A percentile compares a stretch with the other conserved stretches of the same genome.
phyloP scores from a whole-genome alignment of 2,329 filamentous ascomycete species.

The Exophiala aquamarina region DNA sequence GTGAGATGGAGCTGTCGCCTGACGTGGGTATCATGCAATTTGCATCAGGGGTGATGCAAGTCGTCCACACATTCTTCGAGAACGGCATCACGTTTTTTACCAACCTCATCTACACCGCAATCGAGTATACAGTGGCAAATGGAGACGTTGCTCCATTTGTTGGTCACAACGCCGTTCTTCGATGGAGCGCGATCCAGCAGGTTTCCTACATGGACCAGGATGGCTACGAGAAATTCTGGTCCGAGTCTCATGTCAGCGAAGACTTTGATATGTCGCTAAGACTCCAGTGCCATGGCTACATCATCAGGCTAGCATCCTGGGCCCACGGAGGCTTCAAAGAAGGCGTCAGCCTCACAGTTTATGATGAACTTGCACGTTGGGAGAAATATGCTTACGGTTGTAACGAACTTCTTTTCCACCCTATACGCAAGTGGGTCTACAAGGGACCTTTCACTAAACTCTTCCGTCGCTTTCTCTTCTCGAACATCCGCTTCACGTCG shows the following conservation, averaged over 20 bases:
- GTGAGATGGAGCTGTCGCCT: constrained; percentile 68
- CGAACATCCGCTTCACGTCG: constrained; percentile 57
- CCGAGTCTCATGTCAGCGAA: constrained; percentile 72
- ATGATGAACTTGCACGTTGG: constrained; percentile 80
- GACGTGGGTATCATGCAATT: constrained; percentile 72
- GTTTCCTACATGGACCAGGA: constrained; percentile 55
- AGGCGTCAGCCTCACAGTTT: constrained; percentile 78
- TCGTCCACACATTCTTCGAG: constrained; percentile 70
- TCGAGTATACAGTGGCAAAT: constrained; percentile 67
- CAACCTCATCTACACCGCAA: constrained; percentile 72
- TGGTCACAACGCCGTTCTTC: constrained; percentile 72
- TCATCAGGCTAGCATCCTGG: constrained; percentile 69
- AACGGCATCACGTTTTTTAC: constrained; percentile 77
- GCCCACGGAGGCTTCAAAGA: constrained; percentile 71
- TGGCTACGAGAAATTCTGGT: constrained; percentile 68
- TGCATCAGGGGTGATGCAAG: constrained; percentile 72
- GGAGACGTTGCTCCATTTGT: constrained; percentile 75
- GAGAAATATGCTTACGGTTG: constrained; percentile 85
- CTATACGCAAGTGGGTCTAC: constrained; percentile 69
- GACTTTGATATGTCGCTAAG: constrained; percentile 75
- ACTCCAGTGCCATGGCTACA: constrained; percentile 66
- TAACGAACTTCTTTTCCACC: constrained; percentile 78
- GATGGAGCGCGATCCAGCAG: constrained; percentile 64
- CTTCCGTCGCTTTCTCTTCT: constrained; percentile 69
- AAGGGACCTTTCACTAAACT: constrained; percentile 77